Evolutionary conservation across 331 rosid species (phyloP), one percentile per base, ranked within the genome.

Genomic region (Cydonia oblonga): DNA sequence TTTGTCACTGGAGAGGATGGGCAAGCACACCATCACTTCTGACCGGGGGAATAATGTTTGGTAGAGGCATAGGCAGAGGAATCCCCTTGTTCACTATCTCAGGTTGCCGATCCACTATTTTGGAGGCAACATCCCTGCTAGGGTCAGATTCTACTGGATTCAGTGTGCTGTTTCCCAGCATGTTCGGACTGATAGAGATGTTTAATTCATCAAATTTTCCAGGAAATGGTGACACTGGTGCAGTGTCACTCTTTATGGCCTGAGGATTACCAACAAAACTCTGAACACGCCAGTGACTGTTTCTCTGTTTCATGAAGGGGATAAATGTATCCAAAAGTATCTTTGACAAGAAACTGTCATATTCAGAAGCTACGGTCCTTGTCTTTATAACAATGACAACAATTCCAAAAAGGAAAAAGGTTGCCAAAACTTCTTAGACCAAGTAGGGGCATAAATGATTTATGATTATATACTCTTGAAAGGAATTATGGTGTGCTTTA

Each of bases 231-330:
- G 90, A 79, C 28, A 76, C 87, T 2, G 87, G 77, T 73, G 88
- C 90, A 46, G 87, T 76, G 67, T 90, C 96, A 66, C 87, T 90
- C 73, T 84, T 92, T 64, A 79, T 54, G 57, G 78, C 66, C 65
- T 88, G 83, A 67, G 92, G 90, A 76, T 90, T 87, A 73, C 96
- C 90, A 40, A 73, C 86, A 44, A 87, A 87, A 86, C 77, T 84
- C 81, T 84, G 99, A 71, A 87, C 92, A 35, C 93, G 97, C 99
- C 99, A 95, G 80, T 95, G 96, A 77, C 96, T 95, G 53, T 91
- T 95, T 81, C 99, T 89, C 99, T 95, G 96, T 73, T 76, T 62
- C 64, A 80, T n/a, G 61, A 44, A 79, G 66, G 49, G 29, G 22
- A 42, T 10, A 25, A 25, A 40, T 30, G 1, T 58, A 35, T 35